Evolutionary conservation across 768 basidiomycete genomes (phyloP).

Genomic region (Clavulina sp.): DNA sequence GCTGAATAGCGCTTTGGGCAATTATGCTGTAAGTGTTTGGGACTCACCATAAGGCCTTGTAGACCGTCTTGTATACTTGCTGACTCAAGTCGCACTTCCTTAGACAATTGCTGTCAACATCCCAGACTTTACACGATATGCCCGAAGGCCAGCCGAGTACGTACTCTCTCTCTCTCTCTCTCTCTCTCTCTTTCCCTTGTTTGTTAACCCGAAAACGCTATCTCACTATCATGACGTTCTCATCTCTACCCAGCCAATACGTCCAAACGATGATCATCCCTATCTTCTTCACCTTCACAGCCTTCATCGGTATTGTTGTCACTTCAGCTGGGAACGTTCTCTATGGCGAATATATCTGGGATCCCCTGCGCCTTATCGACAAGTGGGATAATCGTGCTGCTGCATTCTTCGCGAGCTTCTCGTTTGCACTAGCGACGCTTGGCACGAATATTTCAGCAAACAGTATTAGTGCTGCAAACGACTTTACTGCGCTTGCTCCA

Average conservation of each 20-base stretch:
- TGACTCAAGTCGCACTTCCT: neutral
- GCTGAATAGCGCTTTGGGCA: conserved; percentile 59
- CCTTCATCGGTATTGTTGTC: conserved; percentile 66
- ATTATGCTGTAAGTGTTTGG: conserved; percentile 28
- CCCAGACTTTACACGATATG: conserved; percentile 80
- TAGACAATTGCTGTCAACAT: conserved; percentile 33
- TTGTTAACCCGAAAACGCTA: too few species aligned
- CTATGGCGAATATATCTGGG: conserved; percentile 53
- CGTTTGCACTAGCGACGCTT: conserved; percentile 55
- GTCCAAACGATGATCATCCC: conserved; percentile 64
- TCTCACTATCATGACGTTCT: neutral
- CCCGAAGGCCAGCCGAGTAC: conserved; percentile 30
- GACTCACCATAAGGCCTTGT: conserved; percentile 12
- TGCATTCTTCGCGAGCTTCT: conserved; percentile 66
- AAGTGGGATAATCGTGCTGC: conserved; percentile 74
- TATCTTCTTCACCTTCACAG: conserved; percentile 52
- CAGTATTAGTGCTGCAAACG: conserved; percentile 58
- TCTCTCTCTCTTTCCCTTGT: neutral
- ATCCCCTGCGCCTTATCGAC: conserved; percentile 58
- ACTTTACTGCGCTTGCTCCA: conserved; percentile 64
- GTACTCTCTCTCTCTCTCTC: conserved; percentile 12
- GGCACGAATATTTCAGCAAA: conserved; percentile 64
- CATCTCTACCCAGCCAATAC: conserved; percentile 33
- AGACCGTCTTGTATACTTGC: neutral
- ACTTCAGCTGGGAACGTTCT: conserved; percentile 57